Conservation (phyloP, 1,284 basidiomycete genomes). For the Peniophora sp. region DNA sequence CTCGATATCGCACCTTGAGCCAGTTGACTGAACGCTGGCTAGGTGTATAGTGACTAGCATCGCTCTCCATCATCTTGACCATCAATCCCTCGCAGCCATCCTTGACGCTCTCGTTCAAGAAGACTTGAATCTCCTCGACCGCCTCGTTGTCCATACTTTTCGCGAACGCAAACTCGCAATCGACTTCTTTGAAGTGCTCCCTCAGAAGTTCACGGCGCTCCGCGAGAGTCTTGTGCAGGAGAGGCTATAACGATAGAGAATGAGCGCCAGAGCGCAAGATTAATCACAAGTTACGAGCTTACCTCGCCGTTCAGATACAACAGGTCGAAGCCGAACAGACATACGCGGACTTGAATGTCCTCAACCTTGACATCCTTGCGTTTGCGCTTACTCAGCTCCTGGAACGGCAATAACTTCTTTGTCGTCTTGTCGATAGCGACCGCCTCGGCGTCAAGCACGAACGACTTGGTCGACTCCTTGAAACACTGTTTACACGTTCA, state of each 20-base stretch:
- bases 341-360: slow-evolving; percentile 94
- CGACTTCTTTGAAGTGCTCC: slow-evolving; percentile 76
- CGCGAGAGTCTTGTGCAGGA: slow-evolving; percentile 58
- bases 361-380: slow-evolving; percentile 96
- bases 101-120: slow-evolving; percentile 94
- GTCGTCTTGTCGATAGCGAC: slow-evolving; percentile 90
- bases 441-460: slow-evolving; percentile 94
- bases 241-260: slow-evolving; percentile 36
- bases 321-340: slow-evolving; percentile 93
- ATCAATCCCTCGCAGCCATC: slow-evolving; percentile 98
- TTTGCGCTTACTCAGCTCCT: slow-evolving; percentile 91
- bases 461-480: slow-evolving; percentile 74
- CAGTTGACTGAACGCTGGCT: slow-evolving; percentile 94
- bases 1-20: slow-evolving; percentile 72
- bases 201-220: slow-evolving; percentile 74
- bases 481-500: slow-evolving; percentile 54
- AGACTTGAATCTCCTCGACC: slow-evolving; percentile 90
- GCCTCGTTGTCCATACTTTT: slow-evolving; percentile 85
- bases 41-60: slow-evolving; percentile 92
- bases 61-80: slow-evolving; percentile 96
- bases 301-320: slow-evolving; percentile 93
- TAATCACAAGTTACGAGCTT: slow-evolving; percentile 15
- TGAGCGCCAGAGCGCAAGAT: not conserved
- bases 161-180: slow-evolving; percentile 91
- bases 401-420: slow-evolving; percentile 89